phyloP scores from a whole-genome alignment of 306 rosid genomes.

The Vicia sativa region DNA sequence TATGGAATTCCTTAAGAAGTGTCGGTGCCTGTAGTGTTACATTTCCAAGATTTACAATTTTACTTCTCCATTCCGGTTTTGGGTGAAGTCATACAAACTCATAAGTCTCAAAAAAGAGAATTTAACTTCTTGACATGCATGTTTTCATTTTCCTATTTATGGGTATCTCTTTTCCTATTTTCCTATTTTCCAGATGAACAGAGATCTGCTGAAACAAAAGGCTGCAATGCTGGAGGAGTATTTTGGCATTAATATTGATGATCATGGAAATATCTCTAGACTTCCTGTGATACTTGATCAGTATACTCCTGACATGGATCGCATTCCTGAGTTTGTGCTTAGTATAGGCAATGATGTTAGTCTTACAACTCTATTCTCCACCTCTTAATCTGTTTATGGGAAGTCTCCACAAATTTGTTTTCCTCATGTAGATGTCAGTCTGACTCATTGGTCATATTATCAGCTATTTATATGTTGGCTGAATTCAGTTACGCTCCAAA shows the following conservation, averaged over 20 bases:
- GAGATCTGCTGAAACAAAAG: conserved; percentile 68
- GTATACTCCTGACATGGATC: conserved; percentile 97
- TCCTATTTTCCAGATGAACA: conserved; percentile 65
- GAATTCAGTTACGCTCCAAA: too few species aligned
- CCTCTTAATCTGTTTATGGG: conserved; percentile 23
- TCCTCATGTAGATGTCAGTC: conserved; percentile 1
- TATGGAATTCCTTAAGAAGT: too few species aligned
- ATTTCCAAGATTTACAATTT: too few species aligned
- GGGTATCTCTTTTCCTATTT: conserved; percentile 33
- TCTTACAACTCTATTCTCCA: conserved; percentile 32
- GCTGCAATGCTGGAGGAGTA: conserved; percentile 68
- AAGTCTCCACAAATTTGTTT: conserved; percentile 2
- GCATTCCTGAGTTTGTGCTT: conserved; percentile 76
- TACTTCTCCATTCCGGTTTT: too few species aligned
- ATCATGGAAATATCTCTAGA: conserved; percentile 68
- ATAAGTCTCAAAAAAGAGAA: background rate
- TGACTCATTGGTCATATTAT: too few species aligned
- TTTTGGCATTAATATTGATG: conserved; percentile 74
- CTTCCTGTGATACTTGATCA: conserved; percentile 92
- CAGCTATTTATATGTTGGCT: too few species aligned
- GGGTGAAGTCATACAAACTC: too few species aligned
- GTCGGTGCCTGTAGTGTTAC: too few species aligned
- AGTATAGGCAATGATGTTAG: conserved; percentile 90
- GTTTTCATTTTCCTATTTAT: conserved; percentile 23
- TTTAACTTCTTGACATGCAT: conserved; percentile 12